Evolutionary conservation across 202 grass and related monocot genomes (phyloP).

Genomic region (Tripidium arundinaceum): DNA sequence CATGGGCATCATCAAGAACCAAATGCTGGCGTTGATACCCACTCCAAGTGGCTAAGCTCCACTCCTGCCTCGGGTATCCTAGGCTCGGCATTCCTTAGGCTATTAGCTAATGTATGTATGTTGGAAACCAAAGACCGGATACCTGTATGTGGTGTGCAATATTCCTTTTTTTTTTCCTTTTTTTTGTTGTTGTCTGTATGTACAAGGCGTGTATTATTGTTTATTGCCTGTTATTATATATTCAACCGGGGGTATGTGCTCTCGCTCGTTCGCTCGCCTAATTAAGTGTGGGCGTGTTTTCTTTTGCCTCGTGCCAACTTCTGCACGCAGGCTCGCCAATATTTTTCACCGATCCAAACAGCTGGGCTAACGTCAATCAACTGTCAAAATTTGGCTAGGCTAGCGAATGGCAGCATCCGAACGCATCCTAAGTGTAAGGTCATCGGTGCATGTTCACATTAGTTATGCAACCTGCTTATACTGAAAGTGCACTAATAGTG

Average conservation of each 20-base stretch:
- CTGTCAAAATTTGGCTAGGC: no score
- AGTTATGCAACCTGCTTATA: no score
- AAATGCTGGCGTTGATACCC: conserved; percentile 86
- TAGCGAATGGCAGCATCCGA: no score
- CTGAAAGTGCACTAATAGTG: no score
- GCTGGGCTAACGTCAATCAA: no score
- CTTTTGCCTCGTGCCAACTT: no score
- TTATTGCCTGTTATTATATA: neutral
- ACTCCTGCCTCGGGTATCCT: conserved; percentile 7
- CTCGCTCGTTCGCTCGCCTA: no score
- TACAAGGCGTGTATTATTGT: conserved; percentile 1
- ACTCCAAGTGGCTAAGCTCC: conserved; percentile 48
- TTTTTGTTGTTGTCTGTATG: neutral
- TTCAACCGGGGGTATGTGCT: neutral
- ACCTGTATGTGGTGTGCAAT: neutral
- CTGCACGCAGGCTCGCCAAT: no score
- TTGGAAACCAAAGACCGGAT: neutral
- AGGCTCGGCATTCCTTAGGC: neutral
- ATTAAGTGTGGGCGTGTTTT: no score
- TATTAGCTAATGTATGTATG: conserved; percentile 6
- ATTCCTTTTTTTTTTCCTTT: neutral
- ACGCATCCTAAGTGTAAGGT: no score
- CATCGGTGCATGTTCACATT: no score
- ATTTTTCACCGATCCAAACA: no score
- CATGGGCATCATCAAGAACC: conserved; percentile 95